Evolutionary conservation across 768 basidiomycete species (phyloP), one percentile per base, ranked within the genome.

Genomic region (Stropharia rugosoannulata): DNA sequence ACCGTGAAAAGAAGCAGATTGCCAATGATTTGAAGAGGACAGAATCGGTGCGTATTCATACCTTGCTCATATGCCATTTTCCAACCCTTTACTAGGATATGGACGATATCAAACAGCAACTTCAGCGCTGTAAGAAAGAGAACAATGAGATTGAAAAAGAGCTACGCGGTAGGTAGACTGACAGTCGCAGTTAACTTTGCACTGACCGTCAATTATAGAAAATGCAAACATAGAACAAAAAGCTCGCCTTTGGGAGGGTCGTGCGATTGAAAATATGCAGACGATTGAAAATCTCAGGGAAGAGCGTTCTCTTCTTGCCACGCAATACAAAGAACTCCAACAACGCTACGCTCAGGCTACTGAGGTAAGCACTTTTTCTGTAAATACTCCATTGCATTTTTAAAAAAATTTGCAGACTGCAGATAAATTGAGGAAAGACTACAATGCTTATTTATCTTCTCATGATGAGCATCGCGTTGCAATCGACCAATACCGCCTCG

Each of bases 261-360:
- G 82, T 54, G 85, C 90, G 10, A 70, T 78, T 10, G 87, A 89
- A 68, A 94, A 92, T 55, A 70, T 76, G 0, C 81, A 83, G 56
- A 81, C 82, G 2, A 89, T 93, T 46, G 84, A 90, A 25, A 83
- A 87, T 29, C 74, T 95, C 32, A 82, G 93, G 18, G 81, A 87
- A 57, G 93, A 95, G 64, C 87, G 90, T 3, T 80, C 86, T 27
- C 66, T 86, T 46, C 81, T 95, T 22, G 78, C 77, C 8, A 69
- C 73, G 13, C 89, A 93, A 61, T 84, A 93, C 64, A 89, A 88
- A 66, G 78, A 82, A 44, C 77, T 94, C 29, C 89, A 93, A 64
- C 78, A 78, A 18, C 83, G 80, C 16, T 87, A 86, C 61, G 69
- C 81, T 3, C 83, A 89, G 42, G 76, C 82, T 8, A 80, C 87